These are phyloP conservation scores for Goniomonas avonlea DNA, from an alignment of 78 protist genomes.

Conservation along the genomic window DNA sequence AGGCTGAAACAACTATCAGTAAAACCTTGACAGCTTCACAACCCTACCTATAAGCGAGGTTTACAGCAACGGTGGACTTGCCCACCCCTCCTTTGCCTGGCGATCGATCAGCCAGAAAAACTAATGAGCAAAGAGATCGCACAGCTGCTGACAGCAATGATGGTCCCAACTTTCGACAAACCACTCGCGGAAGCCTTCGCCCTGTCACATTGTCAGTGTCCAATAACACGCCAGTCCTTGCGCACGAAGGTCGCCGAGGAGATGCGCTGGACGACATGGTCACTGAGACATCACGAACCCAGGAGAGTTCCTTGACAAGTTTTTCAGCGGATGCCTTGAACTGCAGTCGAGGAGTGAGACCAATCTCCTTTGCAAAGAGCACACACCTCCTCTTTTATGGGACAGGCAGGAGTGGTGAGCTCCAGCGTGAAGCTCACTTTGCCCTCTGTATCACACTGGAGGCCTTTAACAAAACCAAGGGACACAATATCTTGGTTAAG, in stretches of 20 bases:
- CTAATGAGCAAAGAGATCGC: too few relatives aligned
- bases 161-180: too few relatives aligned
- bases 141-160: too few relatives aligned
- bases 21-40: neutral
- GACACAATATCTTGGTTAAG: neutral
- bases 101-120: too few relatives aligned
- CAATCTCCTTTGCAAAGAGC: neutral
- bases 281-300: neutral
- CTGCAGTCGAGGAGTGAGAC: neutral
- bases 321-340: neutral
- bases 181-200: too few relatives aligned
- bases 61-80: conserved; percentile 72
- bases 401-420: neutral
- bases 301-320: neutral
- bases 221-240: too few relatives aligned
- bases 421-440: neutral
- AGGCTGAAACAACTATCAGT: neutral
- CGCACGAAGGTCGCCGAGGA: too few relatives aligned
- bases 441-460: neutral
- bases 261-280: too few relatives aligned
- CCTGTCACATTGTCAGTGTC: too few relatives aligned
- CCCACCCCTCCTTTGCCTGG: conserved; percentile 96
- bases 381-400: neutral
- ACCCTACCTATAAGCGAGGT: conserved; percentile 38
- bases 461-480: neutral